A percentile compares a stretch with the other conserved stretches of the same genome.
Conservation (phyloP, 106 monocot genomes). For the Cymbidium sinense region DNA sequence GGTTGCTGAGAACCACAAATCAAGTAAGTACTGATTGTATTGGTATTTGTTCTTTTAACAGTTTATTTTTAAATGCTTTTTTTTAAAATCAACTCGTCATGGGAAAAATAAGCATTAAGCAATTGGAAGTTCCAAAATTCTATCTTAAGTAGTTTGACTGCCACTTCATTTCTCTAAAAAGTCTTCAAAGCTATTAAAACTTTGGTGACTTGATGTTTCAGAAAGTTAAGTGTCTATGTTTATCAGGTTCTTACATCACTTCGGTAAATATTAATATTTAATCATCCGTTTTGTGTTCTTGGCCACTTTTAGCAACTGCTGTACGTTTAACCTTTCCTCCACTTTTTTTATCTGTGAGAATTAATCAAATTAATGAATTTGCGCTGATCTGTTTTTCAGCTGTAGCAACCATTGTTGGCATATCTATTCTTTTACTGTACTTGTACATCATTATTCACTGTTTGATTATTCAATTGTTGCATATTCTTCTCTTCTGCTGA, state of each 20-base stretch:
- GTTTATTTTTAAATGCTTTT: background rate
- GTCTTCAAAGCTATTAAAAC: background rate
- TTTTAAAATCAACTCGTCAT: background rate
- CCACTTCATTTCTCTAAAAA: background rate
- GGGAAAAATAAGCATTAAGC: background rate
- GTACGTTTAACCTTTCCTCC: background rate
- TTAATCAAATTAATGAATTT: background rate
- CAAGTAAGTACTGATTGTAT: conserved; percentile 42
- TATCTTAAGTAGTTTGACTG: background rate
- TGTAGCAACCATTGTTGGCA: no score
- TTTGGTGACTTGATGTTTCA: background rate
- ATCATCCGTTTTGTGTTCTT: background rate
- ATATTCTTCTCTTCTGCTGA: no score
- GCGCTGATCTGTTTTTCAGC: no score
- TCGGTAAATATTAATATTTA: no score
- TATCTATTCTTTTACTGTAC: no score
- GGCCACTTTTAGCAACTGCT: background rate
- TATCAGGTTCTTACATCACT: no score
- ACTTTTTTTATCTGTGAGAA: background rate
- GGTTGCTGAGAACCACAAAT: conserved; percentile 59
- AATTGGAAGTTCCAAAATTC: background rate
- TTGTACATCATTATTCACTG: no score
- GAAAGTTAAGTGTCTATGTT: background rate
- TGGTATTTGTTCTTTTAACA: conserved; percentile 2
- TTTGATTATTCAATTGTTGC: no score